Evolutionary conservation across 148 eudicot species (phyloP), one percentile per base, ranked within the genome.

Genomic region (Drosera capensis): DNA sequence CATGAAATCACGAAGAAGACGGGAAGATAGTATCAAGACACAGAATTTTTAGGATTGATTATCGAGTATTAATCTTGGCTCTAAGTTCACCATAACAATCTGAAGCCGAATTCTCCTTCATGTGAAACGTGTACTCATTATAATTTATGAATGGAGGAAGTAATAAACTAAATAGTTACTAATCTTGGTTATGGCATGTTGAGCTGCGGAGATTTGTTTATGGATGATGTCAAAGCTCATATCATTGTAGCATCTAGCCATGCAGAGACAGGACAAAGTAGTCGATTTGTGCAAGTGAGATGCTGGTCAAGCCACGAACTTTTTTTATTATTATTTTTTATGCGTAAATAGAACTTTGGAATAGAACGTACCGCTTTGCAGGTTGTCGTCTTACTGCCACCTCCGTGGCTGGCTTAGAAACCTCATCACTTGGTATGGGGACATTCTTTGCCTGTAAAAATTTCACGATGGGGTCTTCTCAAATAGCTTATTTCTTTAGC

Each of bases 361-460:
- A 30, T 44, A 45, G 25, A 24, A 57, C 52, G 30, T 68, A 65
- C 85, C 85, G 70, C 61, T 29, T 55, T 45, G 58, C 18, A 19
- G 68, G 53, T 52, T 57, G 78, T 54, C 63, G 61, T 58, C 68
- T 75, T 29, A 68, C 51, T 44, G 56, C 71, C 47, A 63, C 50
- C 70, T 62, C 71, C 45, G 65, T 48, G 46, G 14, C 70, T 58
- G 63, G 59, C 63, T 63, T 55, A 19, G 75, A 73, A 53, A 52
- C 47, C 59, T 72, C 92, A 23, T 40, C 41, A 37, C 28, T 62
- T 23, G 73, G 61, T 24, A 63, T 58, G 7, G 72, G 54, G 43
- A 86, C 62, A 48, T 47, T 71, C 46, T 71, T 75, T 19, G 40
- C 78, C 95, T 85, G 78, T 35, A 55, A 48, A 23, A 65, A 20